Percentiles rank a stretch among this genome's conserved stretches.
Evolutionary conservation across 805 yeast species (phyloP).

Genomic region (Kluyveromyces wickerhamii): DNA sequence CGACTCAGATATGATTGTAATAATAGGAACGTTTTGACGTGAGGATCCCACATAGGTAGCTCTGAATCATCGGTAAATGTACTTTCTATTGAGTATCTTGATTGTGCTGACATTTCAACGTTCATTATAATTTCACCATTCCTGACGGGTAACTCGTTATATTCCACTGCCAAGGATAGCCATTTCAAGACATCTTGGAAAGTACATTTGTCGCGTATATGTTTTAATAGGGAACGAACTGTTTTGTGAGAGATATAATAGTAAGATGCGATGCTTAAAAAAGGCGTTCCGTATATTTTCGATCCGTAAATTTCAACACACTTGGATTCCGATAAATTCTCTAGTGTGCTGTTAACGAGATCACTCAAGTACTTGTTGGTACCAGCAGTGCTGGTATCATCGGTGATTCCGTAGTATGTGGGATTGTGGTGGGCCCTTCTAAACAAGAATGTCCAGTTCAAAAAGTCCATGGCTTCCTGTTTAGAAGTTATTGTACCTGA

Average conservation of each 20-base stretch:
- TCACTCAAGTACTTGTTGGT: slow-evolving; percentile 50
- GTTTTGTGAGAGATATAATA: slow-evolving; percentile 91
- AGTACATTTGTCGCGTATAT: slow-evolving; percentile 34
- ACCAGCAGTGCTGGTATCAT: slow-evolving; percentile 49
- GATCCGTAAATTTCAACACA: slow-evolving; percentile 51
- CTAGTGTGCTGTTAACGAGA: slow-evolving; percentile 62
- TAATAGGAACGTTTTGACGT: slow-evolving; percentile 67
- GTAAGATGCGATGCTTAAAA: slow-evolving; percentile 76
- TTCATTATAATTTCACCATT: slow-evolving; percentile 89
- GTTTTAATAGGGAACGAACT: slow-evolving; percentile 56
- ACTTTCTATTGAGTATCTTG: slow-evolving; percentile 56
- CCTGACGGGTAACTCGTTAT: slow-evolving; percentile 80
- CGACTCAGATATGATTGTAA: slow-evolving; percentile 81
- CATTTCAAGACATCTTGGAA: slow-evolving; percentile 41
- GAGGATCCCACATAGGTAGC: slow-evolving; percentile 75
- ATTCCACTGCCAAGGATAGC: slow-evolving; percentile 57
- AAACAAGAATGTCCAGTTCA: slow-evolving; percentile 89
- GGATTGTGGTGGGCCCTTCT: slow-evolving; percentile 94
- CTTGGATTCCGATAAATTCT: slow-evolving; percentile 58
- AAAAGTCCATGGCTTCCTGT: slow-evolving; percentile 91
- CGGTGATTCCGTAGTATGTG: slow-evolving; percentile 79
- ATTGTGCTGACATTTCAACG: slow-evolving; percentile 68
- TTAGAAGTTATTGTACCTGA: slow-evolving; percentile 87
- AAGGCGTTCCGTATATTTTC: slow-evolving; percentile 62
- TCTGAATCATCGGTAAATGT: slow-evolving; percentile 50